A percentile compares a stretch with the other conserved stretches of the same genome.
Evolutionary conservation across 495 filamentous ascomycete genomes (phyloP).

Genomic region (Aspergillus homomorphus): DNA sequence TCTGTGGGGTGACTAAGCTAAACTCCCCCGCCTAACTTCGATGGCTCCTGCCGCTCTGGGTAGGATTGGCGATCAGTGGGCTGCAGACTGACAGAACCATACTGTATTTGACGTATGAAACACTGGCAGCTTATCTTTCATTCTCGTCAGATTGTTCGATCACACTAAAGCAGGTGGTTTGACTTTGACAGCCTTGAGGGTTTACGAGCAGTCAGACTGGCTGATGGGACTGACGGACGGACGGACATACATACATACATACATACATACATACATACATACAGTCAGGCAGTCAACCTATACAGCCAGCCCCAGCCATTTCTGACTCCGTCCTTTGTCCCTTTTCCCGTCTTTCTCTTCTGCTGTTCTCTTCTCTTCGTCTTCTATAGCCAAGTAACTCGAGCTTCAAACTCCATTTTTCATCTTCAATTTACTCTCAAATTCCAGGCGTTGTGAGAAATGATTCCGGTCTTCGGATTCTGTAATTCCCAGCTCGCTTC

Average conservation of each 20-base stretch:
- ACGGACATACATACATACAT: too few species aligned
- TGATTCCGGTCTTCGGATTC: neutral
- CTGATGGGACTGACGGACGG: too few species aligned
- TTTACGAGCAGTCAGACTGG: neutral
- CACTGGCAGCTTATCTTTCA: neutral
- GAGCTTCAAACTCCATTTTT: neutral
- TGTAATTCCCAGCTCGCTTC: neutral
- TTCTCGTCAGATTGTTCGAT: neutral
- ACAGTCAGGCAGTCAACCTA: too few species aligned
- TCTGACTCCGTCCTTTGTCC: neutral
- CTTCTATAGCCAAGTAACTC: neutral
- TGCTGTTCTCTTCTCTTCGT: neutral
- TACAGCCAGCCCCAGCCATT: neutral
- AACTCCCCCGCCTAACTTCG: neutral
- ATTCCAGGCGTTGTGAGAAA: neutral
- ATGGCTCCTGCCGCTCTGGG: neutral
- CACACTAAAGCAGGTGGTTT: too few species aligned
- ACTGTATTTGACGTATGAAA: neutral
- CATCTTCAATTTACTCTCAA: neutral
- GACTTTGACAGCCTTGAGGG: neutral
- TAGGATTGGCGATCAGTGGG: neutral
- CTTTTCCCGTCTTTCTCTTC: neutral
- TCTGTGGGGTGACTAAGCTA: neutral
- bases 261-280: too few species aligned
- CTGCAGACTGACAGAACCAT: neutral